Percentiles rank a stretch among this genome's conserved stretches.
phyloP scores from a whole-genome alignment of 495 filamentous ascomycete species.

The Evernia prunastri region DNA sequence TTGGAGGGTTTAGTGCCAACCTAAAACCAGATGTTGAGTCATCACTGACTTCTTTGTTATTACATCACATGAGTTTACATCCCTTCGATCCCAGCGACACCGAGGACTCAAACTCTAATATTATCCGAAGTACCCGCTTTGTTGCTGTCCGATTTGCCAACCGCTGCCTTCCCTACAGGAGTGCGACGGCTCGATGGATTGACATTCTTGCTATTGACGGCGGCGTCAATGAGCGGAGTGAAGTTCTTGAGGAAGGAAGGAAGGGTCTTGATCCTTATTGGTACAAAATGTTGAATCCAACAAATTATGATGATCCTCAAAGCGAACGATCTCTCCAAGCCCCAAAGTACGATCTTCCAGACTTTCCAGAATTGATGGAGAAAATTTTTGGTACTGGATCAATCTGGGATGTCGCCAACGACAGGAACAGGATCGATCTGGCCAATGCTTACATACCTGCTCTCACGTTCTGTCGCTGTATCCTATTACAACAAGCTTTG shows the following conservation, averaged over 20 bases:
- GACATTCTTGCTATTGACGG: constrained; percentile 71
- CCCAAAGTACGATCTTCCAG: constrained; percentile 41
- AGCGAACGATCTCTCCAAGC: constrained; percentile 25
- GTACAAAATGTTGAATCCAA: constrained; percentile 59
- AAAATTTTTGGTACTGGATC: constrained; percentile 24
- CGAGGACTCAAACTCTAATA: constrained; percentile 34
- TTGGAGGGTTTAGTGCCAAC: constrained; percentile 50
- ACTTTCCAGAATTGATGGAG: constrained; percentile 34
- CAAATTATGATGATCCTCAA: constrained; percentile 26
- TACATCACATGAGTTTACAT: constrained; percentile 57
- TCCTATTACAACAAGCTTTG: constrained; percentile 69
- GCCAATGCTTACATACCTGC: constrained; percentile 56
- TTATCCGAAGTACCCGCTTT: constrained; percentile 65
- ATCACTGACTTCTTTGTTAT: constrained; percentile 53
- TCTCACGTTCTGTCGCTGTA: constrained; percentile 62
- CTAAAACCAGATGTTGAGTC: constrained; percentile 39
- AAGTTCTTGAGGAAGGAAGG: constrained; percentile 82
- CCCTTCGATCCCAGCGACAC: constrained; percentile 37
- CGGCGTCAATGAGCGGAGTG: constrained; percentile 58
- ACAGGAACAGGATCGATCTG: constrained; percentile 31
- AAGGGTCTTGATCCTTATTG: constrained; percentile 82
- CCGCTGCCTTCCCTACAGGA: constrained; percentile 72
- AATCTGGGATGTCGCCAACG: constrained; percentile 22
- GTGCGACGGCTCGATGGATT: constrained; percentile 78
- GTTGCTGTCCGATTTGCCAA: constrained; percentile 86